A percentile compares a stretch with the other conserved stretches of the same genome.
phyloP scores from a whole-genome alignment of 2,329 filamentous ascomycete genomes.

The Epicoccum sorghinum region DNA sequence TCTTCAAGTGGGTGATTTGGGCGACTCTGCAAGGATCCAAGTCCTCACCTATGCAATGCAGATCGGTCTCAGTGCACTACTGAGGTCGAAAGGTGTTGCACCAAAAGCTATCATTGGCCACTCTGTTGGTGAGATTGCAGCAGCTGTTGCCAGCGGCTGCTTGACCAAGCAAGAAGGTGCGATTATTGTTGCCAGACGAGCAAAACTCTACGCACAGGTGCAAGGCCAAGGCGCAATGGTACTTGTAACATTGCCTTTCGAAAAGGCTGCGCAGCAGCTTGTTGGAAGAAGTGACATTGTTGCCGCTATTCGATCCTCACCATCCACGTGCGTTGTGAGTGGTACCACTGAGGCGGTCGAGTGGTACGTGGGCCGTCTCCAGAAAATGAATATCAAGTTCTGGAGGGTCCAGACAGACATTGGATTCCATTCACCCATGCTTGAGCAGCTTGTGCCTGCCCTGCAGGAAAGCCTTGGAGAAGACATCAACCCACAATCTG shows the following conservation, averaged over 20 bases:
- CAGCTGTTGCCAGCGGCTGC: slow-evolving; percentile 36
- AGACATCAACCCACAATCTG: slow-evolving; percentile 17
- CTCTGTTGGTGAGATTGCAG: slow-evolving; percentile 52
- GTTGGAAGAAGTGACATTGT: slow-evolving; percentile 30
- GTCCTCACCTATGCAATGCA: slow-evolving; percentile 49
- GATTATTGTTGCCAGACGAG: slow-evolving; percentile 44
- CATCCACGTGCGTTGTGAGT: slow-evolving; percentile 46
- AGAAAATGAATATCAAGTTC: slow-evolving; percentile 35
- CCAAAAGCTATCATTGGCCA: slow-evolving; percentile 51
- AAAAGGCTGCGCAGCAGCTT: slow-evolving; percentile 32
- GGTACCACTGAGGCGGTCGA: slow-evolving; percentile 33
- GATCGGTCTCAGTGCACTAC: slow-evolving; percentile 38
- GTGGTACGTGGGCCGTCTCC: slow-evolving; percentile 21
- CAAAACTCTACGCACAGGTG: slow-evolving; percentile 39
- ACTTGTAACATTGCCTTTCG: slow-evolving; percentile 42
- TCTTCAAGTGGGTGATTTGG: slow-evolving; percentile 23
- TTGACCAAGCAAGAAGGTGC: slow-evolving; percentile 45
- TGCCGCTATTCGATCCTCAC: slow-evolving; percentile 47
- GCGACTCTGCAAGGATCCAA: slow-evolving; percentile 38
- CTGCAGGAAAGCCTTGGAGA: slow-evolving; percentile 26
- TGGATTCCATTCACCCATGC: slow-evolving; percentile 51
- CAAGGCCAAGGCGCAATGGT: slow-evolving; percentile 42
- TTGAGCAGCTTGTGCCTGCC: slow-evolving; percentile 39
- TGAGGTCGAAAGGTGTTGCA: slow-evolving; percentile 37
- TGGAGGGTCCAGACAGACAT: slow-evolving; percentile 50